A percentile compares a stretch with the other conserved stretches of the same genome.
phyloP scores from a whole-genome alignment of 73 alveolate genomes.

The Uronychia setigera region DNA sequence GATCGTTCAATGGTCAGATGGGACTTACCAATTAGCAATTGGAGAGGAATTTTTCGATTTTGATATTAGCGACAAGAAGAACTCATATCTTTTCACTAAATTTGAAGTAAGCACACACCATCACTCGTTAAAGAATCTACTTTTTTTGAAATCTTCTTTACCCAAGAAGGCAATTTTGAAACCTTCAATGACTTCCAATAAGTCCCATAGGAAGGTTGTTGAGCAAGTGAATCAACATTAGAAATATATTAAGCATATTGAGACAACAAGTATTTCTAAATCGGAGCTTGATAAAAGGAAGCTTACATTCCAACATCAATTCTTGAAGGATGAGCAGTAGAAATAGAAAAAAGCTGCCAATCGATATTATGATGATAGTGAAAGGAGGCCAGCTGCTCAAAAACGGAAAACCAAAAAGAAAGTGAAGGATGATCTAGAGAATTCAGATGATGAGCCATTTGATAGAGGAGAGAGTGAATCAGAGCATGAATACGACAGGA shows the following conservation, averaged over 20 bases:
- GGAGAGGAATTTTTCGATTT: constrained; percentile 58
- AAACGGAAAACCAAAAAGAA: too few relatives aligned
- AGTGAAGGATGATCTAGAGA: too few relatives aligned
- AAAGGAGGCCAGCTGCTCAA: too few relatives aligned
- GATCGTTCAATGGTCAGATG: constrained; percentile 63
- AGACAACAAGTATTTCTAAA: neutral
- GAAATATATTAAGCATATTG: neutral
- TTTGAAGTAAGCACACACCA: neutral
- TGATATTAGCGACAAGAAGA: neutral
- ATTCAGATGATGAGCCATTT: too few relatives aligned
- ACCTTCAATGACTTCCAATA: neutral
- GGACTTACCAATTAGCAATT: constrained; percentile 37
- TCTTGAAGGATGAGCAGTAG: too few relatives aligned
- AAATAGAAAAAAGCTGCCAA: too few relatives aligned
- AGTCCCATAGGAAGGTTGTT: neutral
- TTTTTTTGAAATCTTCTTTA: neutral
- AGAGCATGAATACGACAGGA: too few relatives aligned
- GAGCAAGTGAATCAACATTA: neutral
- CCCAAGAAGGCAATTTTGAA: neutral
- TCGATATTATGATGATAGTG: too few relatives aligned
- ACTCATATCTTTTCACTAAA: neutral
- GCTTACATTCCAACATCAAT: too few relatives aligned
- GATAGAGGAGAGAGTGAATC: too few relatives aligned
- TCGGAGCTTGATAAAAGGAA: neutral
- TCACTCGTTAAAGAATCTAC: neutral